Evolutionary conservation across 164 flowering plant genomes (phyloP), one percentile per base, ranked within the genome.

Genomic region (Protea cynaroides): DNA sequence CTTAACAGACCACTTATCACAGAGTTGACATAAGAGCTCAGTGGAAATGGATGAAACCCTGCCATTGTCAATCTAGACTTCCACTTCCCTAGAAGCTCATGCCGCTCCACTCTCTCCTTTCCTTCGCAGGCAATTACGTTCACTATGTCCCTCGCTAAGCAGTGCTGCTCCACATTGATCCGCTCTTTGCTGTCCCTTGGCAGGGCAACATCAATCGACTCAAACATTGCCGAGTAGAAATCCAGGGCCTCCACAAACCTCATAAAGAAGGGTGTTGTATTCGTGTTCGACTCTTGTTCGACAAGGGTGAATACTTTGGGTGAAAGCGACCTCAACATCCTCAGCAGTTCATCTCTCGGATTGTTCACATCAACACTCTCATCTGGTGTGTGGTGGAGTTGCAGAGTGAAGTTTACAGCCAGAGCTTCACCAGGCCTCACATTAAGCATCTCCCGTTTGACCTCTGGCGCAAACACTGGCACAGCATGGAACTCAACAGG

Each of bases 241-340:
- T 82, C 83, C 1, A 89, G 67, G 2, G 90, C 69, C 71, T 89
- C 96, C 7, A 63, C 23, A 51, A 85, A 89, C 72, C 96, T 73
- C 0, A 74, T 58, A 29, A 86, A 59, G 70, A 89, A 89, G 7
- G 90, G 82, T 8, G 92, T 76, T 15, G 96, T 89, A 80, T 89
- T 88, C 37, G 89, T 84, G 76, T 88, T 86, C 7, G 88, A 86
- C 68, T 89, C 96, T 63, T 89, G 96, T 75, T 89, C 96, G 14
- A 86, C 86, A 71, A 89, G 59, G 8, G 92, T 85, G 58, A 63
- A 67, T 40, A 89, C 90, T 69, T 80, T 89, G 24, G 96, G 96
- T 37, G 79, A 74, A 14, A 89, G 75, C 17, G 86, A 79, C 72
- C 77, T 85, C 56, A 89, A 73, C 92, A 82, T 79, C 67, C 96